Conservation (phyloP, 2,329 filamentous ascomycete species). For the Pyricularia grisea region DNA sequence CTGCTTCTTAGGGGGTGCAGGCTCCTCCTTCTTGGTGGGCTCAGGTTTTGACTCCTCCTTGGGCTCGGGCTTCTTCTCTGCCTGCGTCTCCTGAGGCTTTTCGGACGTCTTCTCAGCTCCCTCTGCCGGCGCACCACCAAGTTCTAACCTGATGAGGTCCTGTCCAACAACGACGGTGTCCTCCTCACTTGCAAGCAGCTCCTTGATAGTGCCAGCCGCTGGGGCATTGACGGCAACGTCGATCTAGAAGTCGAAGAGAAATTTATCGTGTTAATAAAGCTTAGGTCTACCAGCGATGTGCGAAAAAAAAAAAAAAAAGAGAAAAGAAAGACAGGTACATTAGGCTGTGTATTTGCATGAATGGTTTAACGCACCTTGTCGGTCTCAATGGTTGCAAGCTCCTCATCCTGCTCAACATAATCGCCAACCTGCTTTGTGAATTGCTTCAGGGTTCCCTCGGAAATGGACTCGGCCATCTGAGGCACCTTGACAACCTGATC, state of each 20-base stretch:
- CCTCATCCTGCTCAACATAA: conserved; percentile 89
- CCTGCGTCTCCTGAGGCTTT: conserved; percentile 7
- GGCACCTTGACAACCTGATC: conserved; percentile 88
- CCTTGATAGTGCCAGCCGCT: conserved; percentile 81
- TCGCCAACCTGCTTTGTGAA: conserved; percentile 90
- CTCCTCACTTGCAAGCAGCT: conserved; percentile 85
- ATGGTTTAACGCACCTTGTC: conserved; percentile 63
- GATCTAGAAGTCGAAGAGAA: conserved; percentile 47
- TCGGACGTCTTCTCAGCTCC: conserved; percentile 21
- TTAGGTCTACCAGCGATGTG: not conserved
- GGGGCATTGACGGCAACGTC: conserved; percentile 95
- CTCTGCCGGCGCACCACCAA: conserved; percentile 54
- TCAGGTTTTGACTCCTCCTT: conserved; percentile 28
- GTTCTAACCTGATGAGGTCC: conserved; percentile 77
- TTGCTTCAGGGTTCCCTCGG: conserved; percentile 92
- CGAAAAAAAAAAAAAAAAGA: not conserved
- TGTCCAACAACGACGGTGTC: conserved; percentile 94
- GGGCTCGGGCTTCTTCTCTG: conserved; percentile 26
- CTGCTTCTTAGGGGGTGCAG: conserved; percentile 20
- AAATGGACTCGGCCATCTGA: conserved; percentile 97
- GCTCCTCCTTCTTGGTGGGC: conserved; percentile 24
- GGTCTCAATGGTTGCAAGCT: conserved; percentile 97
- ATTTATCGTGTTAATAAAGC: not conserved
- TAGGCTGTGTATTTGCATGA: not conserved
- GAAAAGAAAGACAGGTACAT: not conserved